Evolutionary conservation across 768 basidiomycete genomes (phyloP), one percentile per base, ranked within the genome.

Genomic region (Kwoniella bestiolae): DNA sequence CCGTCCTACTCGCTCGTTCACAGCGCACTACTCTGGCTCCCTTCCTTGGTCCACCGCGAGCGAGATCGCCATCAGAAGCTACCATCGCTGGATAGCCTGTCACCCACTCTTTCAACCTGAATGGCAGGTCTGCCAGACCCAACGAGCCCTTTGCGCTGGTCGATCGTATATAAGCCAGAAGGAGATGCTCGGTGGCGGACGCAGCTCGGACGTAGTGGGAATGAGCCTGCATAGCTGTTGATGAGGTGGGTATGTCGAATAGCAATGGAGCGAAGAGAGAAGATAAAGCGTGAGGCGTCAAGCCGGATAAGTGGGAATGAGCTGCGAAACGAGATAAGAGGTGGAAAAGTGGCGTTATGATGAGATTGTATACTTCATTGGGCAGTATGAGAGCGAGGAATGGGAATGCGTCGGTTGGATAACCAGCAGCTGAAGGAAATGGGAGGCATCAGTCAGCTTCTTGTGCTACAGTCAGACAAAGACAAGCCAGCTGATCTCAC

Each of bases 21-120:
- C 95, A 86, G 9, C 89, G 86, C n/a, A 91, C 84, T 0, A 90
- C 88, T 45, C 89, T 86, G 1, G 89, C 89, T 0, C 92, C 93
- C 23, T 87, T 86, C 26, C 94, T 85, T 0, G 91, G 86, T 0
- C 87, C 86, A 21, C 79, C 81, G 55, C 86, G 79, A 32, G 84
- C 85, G 34, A 90, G 84, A 51, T 75, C 73, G 0, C 67, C 69
- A 63, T 82, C 81, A 4, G 84, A 82, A 1, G 91, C 86, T 3
- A 95, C 83, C 86, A 89, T 91, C 8, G 87, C 79, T 0, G 93
- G 92, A 75, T 97, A 96, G 2, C 91, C 91, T 65, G 90, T 86
- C 67, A 95, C 90, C 91, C 92, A 94, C 70, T 91, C 89, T 73
- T 90, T 90, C 67, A 96, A 87, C n/a, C 91, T 87, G 14, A 87